Conservation (phyloP, 306 rosid species). For the Acmispon strigosus region DNA sequence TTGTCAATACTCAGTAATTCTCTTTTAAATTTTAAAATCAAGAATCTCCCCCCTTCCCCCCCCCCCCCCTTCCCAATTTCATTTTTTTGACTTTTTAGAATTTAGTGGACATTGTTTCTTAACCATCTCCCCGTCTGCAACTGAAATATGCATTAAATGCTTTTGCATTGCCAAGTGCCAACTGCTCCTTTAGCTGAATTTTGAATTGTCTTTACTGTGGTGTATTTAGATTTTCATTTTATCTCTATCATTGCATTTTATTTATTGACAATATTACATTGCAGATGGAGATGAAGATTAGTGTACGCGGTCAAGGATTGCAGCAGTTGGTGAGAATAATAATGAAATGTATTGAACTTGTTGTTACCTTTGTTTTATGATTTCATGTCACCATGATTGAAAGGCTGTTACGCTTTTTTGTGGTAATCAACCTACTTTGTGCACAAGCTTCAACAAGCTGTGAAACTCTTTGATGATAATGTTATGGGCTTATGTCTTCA, state of each 20-base stretch:
- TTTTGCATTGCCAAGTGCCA: too few species aligned
- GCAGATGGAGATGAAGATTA: slow-evolving; percentile 65
- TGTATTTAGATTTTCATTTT: background rate
- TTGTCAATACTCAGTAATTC: background rate
- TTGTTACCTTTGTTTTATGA: slow-evolving; percentile 21
- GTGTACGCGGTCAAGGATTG: slow-evolving; percentile 14
- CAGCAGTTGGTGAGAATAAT: slow-evolving; percentile 19
- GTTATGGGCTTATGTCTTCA: slow-evolving; percentile 10
- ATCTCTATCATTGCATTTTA: background rate
- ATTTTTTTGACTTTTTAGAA: background rate
- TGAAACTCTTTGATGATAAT: slow-evolving; percentile 7
- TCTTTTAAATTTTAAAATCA: background rate
- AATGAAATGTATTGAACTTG: slow-evolving; percentile 19
- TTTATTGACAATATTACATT: slow-evolving; percentile 15
- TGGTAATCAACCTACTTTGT: slow-evolving; percentile 21
- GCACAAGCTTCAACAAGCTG: slow-evolving; percentile 18
- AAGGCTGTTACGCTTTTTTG: slow-evolving; percentile 24
- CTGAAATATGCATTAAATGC: background rate
- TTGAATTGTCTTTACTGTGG: background rate
- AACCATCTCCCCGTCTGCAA: background rate
- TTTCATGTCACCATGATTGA: slow-evolving; percentile 26
- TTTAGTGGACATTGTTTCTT: slow-evolving; percentile 2
- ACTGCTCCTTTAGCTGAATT: background rate
- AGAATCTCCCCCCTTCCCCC: too few species aligned
- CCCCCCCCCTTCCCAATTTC: too few species aligned